Base-by-base conservation (phyloP, 2,329 filamentous ascomycete genomes). In the Mycogone perniciosa region DNA sequence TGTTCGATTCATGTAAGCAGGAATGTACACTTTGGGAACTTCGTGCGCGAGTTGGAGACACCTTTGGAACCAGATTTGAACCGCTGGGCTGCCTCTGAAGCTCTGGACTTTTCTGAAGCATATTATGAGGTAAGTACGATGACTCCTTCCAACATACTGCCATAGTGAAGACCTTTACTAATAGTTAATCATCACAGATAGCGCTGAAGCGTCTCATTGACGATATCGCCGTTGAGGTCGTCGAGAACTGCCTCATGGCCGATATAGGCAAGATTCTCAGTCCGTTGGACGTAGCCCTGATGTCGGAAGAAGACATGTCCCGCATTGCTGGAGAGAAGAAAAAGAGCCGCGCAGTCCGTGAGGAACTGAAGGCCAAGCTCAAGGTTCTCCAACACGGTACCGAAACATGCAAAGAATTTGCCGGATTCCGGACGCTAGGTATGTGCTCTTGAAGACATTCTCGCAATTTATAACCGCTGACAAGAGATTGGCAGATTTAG, bases 81-180 rank as follows among this genome's bases (percentile, higher is more conserved):
- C 10, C 51, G 52, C 1, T 62, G 61, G 46, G 60, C 61, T 20
- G 62, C 65, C 31, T 57, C 61, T 8, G 62, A 67, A 39, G 66
- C 64, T 5, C 53, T 72, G 1, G 69, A 72, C 44, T 67, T 59
- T 13, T 62, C 72, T 55, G 58, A 67, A 33, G 69, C 70, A 0
- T 75, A 71, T 48, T 75, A 74, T 48, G 63, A 73, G 60, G 71
- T 64, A 60, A 40, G 53, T n/a, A n/a, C n/a, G 30, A 13, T 27
- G 13, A 6, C 3, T 29, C 9, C 13, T 10, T 8, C 5, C 13
- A 13, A 13, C 10, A 29, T 27, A 7, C 10, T 31, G 10, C n/a
- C 27, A 27, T 37, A 38, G 27, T 31, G 30, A 20, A 29, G 13
- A 4, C 20, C n/a, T 44, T 27, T 3, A 26, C 50, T 48, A 35